Conservation (phyloP, 495 filamentous ascomycete species). For the Aspergillus mulundensis region DNA sequence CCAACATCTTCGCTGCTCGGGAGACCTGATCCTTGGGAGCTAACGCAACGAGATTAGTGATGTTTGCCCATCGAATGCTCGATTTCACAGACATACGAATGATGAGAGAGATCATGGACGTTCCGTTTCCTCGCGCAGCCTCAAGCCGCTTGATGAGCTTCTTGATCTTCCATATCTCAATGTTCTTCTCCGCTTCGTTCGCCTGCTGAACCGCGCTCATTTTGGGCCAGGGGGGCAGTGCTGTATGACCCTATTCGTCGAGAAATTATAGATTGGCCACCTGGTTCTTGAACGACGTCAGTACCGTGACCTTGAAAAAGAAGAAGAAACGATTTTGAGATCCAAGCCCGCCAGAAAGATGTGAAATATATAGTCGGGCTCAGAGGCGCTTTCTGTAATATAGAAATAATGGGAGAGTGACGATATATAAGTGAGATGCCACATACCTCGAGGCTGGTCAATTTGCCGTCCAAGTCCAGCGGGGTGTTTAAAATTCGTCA, state of each 20-base stretch:
- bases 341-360: too few species aligned
- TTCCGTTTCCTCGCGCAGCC: slow-evolving; percentile 89
- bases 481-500: slow-evolving; percentile 37
- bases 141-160: slow-evolving; percentile 96
- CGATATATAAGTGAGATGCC: not conserved
- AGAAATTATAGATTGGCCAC: slow-evolving; percentile 12
- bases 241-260: slow-evolving; percentile 19
- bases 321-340: too few species aligned
- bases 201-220: slow-evolving; percentile 88
- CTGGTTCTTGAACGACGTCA: not conserved
- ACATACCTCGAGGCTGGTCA: slow-evolving; percentile 25
- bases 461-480: slow-evolving; percentile 35
- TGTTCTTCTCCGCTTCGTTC: slow-evolving; percentile 97
- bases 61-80: not conserved
- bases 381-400: not conserved
- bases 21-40: slow-evolving; percentile 98
- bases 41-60: slow-evolving; percentile 30
- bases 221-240: slow-evolving; percentile 48
- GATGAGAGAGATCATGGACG: slow-evolving; percentile 97
- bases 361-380: too few species aligned
- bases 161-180: slow-evolving; percentile 86
- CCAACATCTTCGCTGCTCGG: slow-evolving; percentile 96
- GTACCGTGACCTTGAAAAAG: too few species aligned
- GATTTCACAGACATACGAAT: slow-evolving; percentile 65
- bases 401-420: not conserved